Evolutionary conservation across 805 yeast species (phyloP).

Genomic region (Starmerella roubikii): DNA sequence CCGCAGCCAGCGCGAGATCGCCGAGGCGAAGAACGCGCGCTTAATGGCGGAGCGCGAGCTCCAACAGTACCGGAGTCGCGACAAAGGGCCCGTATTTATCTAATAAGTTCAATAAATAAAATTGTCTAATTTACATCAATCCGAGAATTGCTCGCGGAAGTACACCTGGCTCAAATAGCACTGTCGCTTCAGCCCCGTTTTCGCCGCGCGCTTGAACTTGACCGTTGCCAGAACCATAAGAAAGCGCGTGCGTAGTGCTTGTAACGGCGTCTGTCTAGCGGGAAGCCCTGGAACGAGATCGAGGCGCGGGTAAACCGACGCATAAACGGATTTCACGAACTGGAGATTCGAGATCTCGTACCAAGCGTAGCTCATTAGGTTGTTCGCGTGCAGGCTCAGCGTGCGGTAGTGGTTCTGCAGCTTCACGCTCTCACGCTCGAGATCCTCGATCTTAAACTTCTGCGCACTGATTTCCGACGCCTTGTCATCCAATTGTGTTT

Average conservation of each 20-base stretch:
- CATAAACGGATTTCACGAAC: neutral
- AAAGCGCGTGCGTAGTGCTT: neutral
- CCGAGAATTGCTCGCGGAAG: neutral
- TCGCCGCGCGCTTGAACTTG: constrained; percentile 1
- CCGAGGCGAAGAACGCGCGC: constrained; percentile 36
- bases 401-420: neutral
- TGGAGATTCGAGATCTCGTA: neutral
- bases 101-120: neutral
- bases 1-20: constrained; percentile 38
- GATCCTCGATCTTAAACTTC: neutral
- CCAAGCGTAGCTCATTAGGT: neutral
- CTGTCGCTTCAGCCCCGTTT: neutral
- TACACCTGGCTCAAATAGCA: neutral
- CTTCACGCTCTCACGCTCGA: neutral
- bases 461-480: neutral
- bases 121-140: neutral
- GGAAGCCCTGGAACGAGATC: neutral
- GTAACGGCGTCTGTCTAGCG: neutral
- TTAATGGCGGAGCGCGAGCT: constrained; percentile 41
- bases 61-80: constrained; percentile 22
- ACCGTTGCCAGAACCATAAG: constrained; percentile 1
- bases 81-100: constrained; percentile 1
- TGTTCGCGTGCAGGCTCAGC: neutral
- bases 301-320: neutral
- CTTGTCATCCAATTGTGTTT: neutral